Conservation (phyloP, 805 yeast species). For the Candida dajiaensis region DNA sequence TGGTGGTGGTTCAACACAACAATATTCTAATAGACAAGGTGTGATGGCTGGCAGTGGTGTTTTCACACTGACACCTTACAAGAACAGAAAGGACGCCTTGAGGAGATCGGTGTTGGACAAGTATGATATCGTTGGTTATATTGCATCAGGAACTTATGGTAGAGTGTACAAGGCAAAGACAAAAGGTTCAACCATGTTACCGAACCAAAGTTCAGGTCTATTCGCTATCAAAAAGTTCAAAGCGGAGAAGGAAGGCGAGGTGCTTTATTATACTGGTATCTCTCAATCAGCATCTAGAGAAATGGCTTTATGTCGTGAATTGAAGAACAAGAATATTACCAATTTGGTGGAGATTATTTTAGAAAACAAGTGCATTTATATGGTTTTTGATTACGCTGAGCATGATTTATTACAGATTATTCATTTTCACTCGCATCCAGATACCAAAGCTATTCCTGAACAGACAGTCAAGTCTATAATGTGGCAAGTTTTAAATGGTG, state of each 20-base stretch:
- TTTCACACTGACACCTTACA: slow-evolving; percentile 54
- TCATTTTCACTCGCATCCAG: slow-evolving; percentile 91
- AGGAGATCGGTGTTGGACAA: slow-evolving; percentile 74
- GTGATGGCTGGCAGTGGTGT: slow-evolving; percentile 47
- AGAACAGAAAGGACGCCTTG: slow-evolving; percentile 54
- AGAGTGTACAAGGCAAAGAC: slow-evolving; percentile 85
- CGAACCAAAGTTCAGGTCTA: slow-evolving; percentile 13
- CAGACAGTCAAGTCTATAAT: slow-evolving; percentile 74
- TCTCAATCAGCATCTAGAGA: slow-evolving; percentile 96
- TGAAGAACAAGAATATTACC: slow-evolving; percentile 74
- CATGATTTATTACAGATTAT: slow-evolving; percentile 92
- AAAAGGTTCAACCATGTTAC: slow-evolving; percentile 10
- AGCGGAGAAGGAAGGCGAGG: slow-evolving; percentile 87
- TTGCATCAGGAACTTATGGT: slow-evolving; percentile 98
- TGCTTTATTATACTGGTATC: slow-evolving; percentile 85
- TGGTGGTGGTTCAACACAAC: background rate
- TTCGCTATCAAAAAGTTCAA: slow-evolving; percentile 93
- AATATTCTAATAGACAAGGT: slow-evolving; percentile 1
- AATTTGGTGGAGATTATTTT: slow-evolving; percentile 75
- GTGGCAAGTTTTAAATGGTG: slow-evolving; percentile 92
- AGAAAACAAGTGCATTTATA: slow-evolving; percentile 84
- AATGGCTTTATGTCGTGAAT: slow-evolving; percentile 89
- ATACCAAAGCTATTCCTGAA: slow-evolving; percentile 70
- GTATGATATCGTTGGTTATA: slow-evolving; percentile 87
- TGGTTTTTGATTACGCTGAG: slow-evolving; percentile 95